These are phyloP conservation scores for Talaromyces sp. DNA, from an alignment of 2,329 filamentous ascomycete species.

Conservation along the genomic window DNA sequence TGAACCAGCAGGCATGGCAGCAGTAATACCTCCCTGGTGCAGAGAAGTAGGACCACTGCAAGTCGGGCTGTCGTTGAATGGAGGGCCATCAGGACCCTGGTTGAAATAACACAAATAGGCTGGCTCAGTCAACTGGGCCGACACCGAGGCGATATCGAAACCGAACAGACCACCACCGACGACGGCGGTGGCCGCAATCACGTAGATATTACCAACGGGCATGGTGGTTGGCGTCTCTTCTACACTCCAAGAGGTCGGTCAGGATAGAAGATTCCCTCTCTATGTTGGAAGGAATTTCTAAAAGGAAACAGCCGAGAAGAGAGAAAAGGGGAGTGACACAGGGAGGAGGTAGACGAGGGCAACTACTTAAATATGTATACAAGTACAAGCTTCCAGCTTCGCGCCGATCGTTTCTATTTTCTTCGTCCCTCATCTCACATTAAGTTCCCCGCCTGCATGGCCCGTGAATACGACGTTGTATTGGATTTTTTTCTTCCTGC, in stretches of 20 bases:
- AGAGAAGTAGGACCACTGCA: slow-evolving; percentile 52
- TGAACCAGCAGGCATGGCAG: slow-evolving; percentile 71
- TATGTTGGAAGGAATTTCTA: background rate
- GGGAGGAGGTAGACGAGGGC: background rate
- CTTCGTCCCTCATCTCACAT: background rate
- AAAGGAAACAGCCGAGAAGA: slow-evolving; percentile 1
- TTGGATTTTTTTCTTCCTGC: background rate
- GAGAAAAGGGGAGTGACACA: background rate
- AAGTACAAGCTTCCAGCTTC: background rate
- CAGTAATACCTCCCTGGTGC: slow-evolving; percentile 68
- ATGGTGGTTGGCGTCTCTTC: slow-evolving; percentile 27
- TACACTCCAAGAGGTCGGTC: slow-evolving; percentile 7
- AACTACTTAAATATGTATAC: slow-evolving; percentile 12
- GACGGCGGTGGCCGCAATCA: slow-evolving; percentile 58
- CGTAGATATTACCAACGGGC: slow-evolving; percentile 57
- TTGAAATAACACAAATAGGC: slow-evolving; percentile 43
- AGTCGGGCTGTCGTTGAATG: slow-evolving; percentile 27
- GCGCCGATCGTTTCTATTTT: background rate
- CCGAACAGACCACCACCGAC: slow-evolving; percentile 71
- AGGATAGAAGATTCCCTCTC: slow-evolving; percentile 4
- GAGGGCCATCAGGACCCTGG: slow-evolving; percentile 41
- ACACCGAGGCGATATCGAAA: slow-evolving; percentile 77
- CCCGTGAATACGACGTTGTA: slow-evolving; percentile 16
- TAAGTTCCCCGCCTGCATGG: slow-evolving; percentile 14
- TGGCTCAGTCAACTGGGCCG: slow-evolving; percentile 48